Base-by-base conservation (phyloP, 2,329 filamentous ascomycete species). In the Fusarium penzigii region DNA sequence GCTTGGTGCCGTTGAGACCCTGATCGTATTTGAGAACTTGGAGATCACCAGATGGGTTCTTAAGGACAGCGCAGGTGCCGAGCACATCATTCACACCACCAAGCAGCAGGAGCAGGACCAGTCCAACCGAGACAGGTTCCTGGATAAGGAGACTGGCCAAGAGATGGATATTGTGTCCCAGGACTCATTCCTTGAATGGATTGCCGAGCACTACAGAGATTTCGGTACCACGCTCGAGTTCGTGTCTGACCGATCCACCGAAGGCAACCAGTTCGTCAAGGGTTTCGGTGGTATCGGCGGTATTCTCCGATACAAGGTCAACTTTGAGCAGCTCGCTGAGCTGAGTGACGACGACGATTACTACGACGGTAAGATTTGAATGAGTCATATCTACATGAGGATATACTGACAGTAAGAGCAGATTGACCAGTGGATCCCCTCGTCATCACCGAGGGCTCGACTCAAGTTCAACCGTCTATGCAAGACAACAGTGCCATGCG, bases 191-290 rank as follows among this genome's bases (percentile, higher is more conserved):
- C 84, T 99, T n/a, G 94, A 99, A 74, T 99, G 94, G 94, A 91
- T 99, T 59, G 94, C 94, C 9, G 94, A 99, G 75, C 90, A 94
- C 73, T 97, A 97, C 82, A 95, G 94, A 75, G 91, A 97, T 71
- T 99, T 97, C 69, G 94, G 94, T 77, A 92, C 94, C 48, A 88
- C 86, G 32, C 85, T 99, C 41, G 94, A 99, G 74, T 99, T 99
- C 65, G 94, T 99, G 60, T 97, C 94, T 44, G 95, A 99, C 73
- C 88, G 92, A 62, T 97, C 93, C 55, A 96, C 90, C 56, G 94
- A 99, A 78, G 94, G 94, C 72, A 99, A 99, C 78, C 94, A 99
- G 80, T 99, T 99, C 77, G 94, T 99, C 69, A 97, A 97, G 81
- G 94, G 94, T 59, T 99, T 99, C 70, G 94, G 94, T 87, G 94